Evolutionary conservation across 495 filamentous ascomycete species (phyloP), one percentile per base, ranked within the genome.

Genomic region (Aspergillus carlsbadensis): DNA sequence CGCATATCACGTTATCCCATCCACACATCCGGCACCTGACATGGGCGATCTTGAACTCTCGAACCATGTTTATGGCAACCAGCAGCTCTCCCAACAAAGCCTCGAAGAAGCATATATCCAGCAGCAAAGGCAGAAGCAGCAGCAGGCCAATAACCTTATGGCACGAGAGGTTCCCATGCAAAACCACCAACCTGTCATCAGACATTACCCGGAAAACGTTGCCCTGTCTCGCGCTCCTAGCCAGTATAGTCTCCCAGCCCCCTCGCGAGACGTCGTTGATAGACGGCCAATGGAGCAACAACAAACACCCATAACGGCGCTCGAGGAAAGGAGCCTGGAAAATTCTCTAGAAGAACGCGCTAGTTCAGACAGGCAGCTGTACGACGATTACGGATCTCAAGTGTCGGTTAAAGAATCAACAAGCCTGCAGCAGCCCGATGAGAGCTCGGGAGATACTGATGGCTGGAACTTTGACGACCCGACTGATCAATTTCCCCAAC

Each of bases 401-500:
- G 76, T 80, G 26, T 62, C 69, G 5, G 56, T 65, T 2, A 71
- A 63, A 64, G 78, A 68, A 65, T 78, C 63, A 52, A 13, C 55
- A 29, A 62, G 67, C 15, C 50, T 54, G 20, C 67, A 70, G 47
- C 65, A 66, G n/a, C 42, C 39, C 15, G 66, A 84, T 21, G 77
- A 80, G n/a, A 46, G 49, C 46, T 58, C 65, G 0, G 70, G 76
- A 18, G 88, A 94, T 57, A 67, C 79, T 5, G 92, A 96, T 69
- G 87, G 81, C 10, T 98, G 94, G 94, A 90, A 94, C 67, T 98
- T 98, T 65, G 89, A 91, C 56, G 93, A 98, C 51, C 77, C 75
- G 4, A 41, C 58, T 3, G 70, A 70, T 11, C 65, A 70, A 17
- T 72, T 69, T 54, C 50, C 69, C 1, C 71, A 84, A 22, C 65